Percentiles rank a stretch among this genome's conserved stretches.
Conservation (phyloP, 176 grass and related monocot genomes). For the Raddia distichophylla region DNA sequence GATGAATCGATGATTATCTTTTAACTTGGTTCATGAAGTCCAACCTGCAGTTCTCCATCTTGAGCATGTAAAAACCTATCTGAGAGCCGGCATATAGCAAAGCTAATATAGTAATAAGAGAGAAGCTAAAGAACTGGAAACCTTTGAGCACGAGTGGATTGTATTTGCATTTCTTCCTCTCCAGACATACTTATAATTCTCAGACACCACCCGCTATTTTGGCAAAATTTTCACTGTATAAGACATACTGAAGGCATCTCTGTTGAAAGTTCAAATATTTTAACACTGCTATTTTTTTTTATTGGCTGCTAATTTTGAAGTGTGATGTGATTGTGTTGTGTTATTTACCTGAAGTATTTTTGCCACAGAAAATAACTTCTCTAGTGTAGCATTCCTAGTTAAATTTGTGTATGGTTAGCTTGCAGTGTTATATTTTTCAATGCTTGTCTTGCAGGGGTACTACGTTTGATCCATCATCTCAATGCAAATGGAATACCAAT, state of each 20-base stretch:
- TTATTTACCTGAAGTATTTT: constrained; percentile 14
- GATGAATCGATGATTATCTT: neutral
- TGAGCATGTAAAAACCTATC: neutral
- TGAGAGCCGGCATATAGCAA: neutral
- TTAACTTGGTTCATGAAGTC: neutral
- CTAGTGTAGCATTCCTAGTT: neutral
- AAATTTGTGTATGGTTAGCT: constrained; percentile 6
- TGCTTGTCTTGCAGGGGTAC: constrained; percentile 57
- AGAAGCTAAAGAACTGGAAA: neutral
- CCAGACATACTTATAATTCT: neutral
- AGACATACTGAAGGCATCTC: constrained; percentile 3
- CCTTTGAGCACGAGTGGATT: neutral
- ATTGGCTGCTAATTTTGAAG: neutral
- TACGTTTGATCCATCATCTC: constrained; percentile 75
- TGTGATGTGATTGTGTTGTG: neutral
- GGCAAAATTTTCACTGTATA: neutral
- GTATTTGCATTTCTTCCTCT: neutral
- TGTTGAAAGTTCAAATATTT: neutral
- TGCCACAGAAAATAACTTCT: neutral
- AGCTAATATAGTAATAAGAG: neutral
- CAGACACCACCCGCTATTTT: neutral
- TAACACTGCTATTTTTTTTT: neutral
- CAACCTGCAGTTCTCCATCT: neutral
- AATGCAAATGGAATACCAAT: constrained; percentile 71
- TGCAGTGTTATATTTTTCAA: neutral